phyloP scores from a whole-genome alignment of 495 filamentous ascomycete species.

The Aspergillus ostianus region DNA sequence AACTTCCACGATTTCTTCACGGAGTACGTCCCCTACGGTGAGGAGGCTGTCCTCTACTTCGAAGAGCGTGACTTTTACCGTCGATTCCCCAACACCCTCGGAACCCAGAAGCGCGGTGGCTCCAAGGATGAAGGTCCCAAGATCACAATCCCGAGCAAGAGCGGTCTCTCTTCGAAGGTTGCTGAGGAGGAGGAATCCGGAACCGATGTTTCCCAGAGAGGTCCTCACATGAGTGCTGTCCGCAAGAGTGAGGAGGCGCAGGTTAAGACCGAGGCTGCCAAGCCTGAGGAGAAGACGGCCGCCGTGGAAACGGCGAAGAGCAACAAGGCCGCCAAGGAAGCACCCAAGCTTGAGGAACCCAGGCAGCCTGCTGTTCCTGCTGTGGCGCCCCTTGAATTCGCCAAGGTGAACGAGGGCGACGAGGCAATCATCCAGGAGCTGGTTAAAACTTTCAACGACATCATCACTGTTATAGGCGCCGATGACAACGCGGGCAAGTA shows the following conservation, averaged over 20 bases:
- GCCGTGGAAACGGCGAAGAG: constrained; percentile 45
- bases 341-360: constrained; percentile 29
- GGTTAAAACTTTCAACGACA: constrained; percentile 92
- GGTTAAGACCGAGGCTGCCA: constrained; percentile 25
- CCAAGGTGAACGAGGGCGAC: constrained; percentile 68
- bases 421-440: constrained; percentile 90
- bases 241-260: constrained; percentile 23
- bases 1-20: constrained; percentile 99
- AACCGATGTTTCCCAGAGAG: constrained; percentile 45
- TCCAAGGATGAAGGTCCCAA: constrained; percentile 61
- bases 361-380: constrained; percentile 41
- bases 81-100: constrained; percentile 75
- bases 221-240: constrained; percentile 47
- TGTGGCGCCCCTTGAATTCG: constrained; percentile 66
- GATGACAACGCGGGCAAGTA: constrained; percentile 73
- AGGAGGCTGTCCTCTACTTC: constrained; percentile 93
- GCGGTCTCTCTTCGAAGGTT: constrained; percentile 81
- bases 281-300: constrained; percentile 35
- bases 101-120: constrained; percentile 45
- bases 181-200: constrained; percentile 52
- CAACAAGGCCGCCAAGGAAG: constrained; percentile 34
- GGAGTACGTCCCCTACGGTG: constrained; percentile 91
- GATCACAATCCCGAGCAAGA: constrained; percentile 80
- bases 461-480: constrained; percentile 88
- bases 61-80: constrained; percentile 93